These are phyloP conservation scores for Cerioporus squamosus DNA, from an alignment of 1,284 basidiomycete genomes.

Conservation along the genomic window DNA sequence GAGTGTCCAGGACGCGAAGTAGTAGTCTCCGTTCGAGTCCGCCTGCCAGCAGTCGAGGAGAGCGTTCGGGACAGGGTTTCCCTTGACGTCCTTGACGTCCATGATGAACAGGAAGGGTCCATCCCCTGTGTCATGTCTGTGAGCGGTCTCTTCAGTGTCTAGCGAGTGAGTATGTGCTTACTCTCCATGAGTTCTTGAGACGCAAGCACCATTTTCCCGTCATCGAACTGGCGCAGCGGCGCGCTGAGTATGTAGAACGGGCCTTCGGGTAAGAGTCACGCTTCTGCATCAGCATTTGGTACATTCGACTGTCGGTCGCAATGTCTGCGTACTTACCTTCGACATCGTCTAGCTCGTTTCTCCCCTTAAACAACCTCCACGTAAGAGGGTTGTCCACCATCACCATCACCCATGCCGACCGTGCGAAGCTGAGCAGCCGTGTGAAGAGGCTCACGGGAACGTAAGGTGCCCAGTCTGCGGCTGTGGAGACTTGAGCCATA, in stretches of 20 bases:
- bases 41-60: slow-evolving; percentile 36
- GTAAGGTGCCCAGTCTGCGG: slow-evolving; percentile 19
- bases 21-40: slow-evolving; percentile 28
- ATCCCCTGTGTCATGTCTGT: slow-evolving; percentile 16
- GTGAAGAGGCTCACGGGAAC: slow-evolving; percentile 13
- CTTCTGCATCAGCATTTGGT: neutral
- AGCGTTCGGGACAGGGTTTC: slow-evolving; percentile 30
- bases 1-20: slow-evolving; percentile 29
- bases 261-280: slow-evolving; percentile 23
- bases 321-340: slow-evolving; percentile 9
- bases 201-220: slow-evolving; percentile 33
- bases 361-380: slow-evolving; percentile 13
- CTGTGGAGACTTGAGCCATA: slow-evolving; percentile 13
- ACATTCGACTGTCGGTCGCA: neutral
- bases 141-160: too few relatives aligned
- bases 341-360: slow-evolving; percentile 16
- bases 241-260: slow-evolving; percentile 33
- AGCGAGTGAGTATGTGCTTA: too few relatives aligned
- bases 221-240: slow-evolving; percentile 29
- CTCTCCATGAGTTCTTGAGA: slow-evolving; percentile 26
- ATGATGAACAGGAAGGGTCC: slow-evolving; percentile 29
- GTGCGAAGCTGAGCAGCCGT: slow-evolving; percentile 8
- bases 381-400: slow-evolving; percentile 17
- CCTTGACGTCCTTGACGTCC: slow-evolving; percentile 28
- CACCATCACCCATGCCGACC: slow-evolving; percentile 10